phyloP scores from a whole-genome alignment of 371 early-diverging fungal genomes.

The Rhizopus microsporus region DNA sequence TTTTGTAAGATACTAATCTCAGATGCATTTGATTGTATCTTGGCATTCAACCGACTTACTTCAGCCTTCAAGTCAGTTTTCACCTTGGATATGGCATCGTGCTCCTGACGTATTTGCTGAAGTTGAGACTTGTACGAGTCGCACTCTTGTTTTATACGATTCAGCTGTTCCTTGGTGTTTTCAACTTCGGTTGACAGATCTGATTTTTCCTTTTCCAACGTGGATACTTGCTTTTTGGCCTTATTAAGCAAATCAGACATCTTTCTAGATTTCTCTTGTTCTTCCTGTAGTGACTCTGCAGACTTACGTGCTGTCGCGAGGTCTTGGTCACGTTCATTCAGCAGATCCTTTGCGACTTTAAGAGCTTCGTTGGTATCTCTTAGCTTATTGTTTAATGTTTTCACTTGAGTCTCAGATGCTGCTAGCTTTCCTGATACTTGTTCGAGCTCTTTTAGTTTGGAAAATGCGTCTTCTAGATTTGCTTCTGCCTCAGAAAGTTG shows the following conservation, averaged over 20 bases:
- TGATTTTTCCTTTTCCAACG: slow-evolving; percentile 61
- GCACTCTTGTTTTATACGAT: slow-evolving; percentile 6
- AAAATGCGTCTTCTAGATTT: slow-evolving; percentile 14
- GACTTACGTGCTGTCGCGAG: slow-evolving; percentile 52
- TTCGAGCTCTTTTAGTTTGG: slow-evolving; percentile 16
- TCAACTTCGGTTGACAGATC: slow-evolving; percentile 56
- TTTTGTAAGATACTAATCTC: slow-evolving; percentile 42
- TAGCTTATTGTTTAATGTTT: slow-evolving; percentile 35
- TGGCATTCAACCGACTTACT: slow-evolving; percentile 27
- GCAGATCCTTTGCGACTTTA: slow-evolving; percentile 51
- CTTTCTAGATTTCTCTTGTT: slow-evolving; percentile 61
- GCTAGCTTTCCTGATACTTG: slow-evolving; percentile 1
- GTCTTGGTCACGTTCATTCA: slow-evolving; percentile 60
- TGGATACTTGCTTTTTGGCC: slow-evolving; percentile 57
- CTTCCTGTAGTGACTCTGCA: slow-evolving; percentile 43
- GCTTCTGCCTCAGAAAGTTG: slow-evolving; percentile 24
- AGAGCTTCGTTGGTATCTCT: slow-evolving; percentile 57
- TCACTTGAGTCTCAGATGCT: slow-evolving; percentile 23
- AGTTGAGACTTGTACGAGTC: slow-evolving; percentile 12
- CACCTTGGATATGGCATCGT: slow-evolving; percentile 14
- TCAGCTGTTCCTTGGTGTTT: slow-evolving; percentile 24
- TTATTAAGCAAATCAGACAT: slow-evolving; percentile 50
- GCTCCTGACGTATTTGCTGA: slow-evolving; percentile 7
- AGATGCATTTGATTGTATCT: slow-evolving; percentile 33
- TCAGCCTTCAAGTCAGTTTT: slow-evolving; percentile 31